phyloP scores from a whole-genome alignment of 148 eudicot species.

The Chenopodium formosanum region DNA sequence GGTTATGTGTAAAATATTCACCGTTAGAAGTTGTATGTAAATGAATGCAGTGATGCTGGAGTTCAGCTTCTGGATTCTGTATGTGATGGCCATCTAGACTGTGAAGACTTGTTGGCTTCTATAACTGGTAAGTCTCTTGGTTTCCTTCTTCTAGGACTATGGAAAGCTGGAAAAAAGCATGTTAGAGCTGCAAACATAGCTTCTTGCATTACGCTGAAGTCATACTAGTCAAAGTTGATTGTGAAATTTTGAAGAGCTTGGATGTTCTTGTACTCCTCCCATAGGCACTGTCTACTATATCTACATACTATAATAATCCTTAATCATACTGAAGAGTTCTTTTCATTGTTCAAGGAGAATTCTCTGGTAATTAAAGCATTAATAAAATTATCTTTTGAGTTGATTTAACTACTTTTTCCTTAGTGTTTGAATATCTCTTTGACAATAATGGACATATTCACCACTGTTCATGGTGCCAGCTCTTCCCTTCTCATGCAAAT shows the following conservation, averaged over 20 bases:
- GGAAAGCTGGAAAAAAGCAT: background rate
- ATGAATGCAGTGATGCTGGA: slow-evolving; percentile 57
- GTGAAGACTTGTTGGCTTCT: slow-evolving; percentile 59
- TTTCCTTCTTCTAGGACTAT: background rate
- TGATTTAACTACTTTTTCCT: background rate
- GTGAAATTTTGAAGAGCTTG: background rate
- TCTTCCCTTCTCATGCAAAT: no score
- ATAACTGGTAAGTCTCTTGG: slow-evolving; percentile 61
- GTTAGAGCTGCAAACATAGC: background rate
- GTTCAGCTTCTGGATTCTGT: slow-evolving; percentile 58
- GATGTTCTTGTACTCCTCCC: background rate
- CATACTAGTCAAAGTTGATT: background rate
- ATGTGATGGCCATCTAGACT: slow-evolving; percentile 76
- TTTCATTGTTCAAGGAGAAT: background rate
- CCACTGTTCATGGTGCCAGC: no score
- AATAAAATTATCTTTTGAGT: background rate
- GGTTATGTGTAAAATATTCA: background rate
- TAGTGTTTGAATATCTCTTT: background rate
- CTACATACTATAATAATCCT: background rate
- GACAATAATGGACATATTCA: no score
- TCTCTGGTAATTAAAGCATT: background rate
- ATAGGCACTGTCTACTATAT: background rate
- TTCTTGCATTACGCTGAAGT: background rate
- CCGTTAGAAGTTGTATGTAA: background rate
- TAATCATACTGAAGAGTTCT: background rate